These are phyloP conservation scores for Pseudoneurospora amorphoporcata DNA, from an alignment of 495 filamentous ascomycete genomes.

Conservation along the genomic window DNA sequence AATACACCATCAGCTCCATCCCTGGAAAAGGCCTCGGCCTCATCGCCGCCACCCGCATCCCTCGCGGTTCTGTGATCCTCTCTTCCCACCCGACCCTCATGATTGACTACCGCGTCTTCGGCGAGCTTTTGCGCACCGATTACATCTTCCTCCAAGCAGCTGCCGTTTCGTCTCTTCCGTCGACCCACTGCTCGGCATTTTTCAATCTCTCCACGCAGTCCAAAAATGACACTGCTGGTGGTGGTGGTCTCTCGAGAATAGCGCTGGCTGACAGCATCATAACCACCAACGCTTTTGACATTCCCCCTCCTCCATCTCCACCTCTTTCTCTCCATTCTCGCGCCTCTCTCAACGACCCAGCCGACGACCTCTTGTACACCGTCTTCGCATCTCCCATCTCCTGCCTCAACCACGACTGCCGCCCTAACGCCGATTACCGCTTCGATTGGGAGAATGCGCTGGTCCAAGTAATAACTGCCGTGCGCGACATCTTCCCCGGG, in stretches of 20 bases:
- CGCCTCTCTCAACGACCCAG: conserved; percentile 26
- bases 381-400: conserved; percentile 25
- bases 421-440: conserved; percentile 33
- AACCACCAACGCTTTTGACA: conserved; percentile 27
- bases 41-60: conserved; percentile 18
- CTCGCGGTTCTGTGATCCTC: conserved; percentile 22
- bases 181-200: conserved; percentile 12
- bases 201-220: conserved; percentile 22
- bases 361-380: conserved; percentile 15
- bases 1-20: conserved; percentile 20
- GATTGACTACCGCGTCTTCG: conserved; percentile 26
- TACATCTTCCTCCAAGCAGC: conserved; percentile 15
- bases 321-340: conserved; percentile 25
- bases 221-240: neutral
- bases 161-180: conserved; percentile 18
- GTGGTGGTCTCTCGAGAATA: conserved; percentile 1
- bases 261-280: conserved; percentile 15
- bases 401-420: conserved; percentile 36
- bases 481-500: conserved; percentile 22
- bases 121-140: conserved; percentile 14
- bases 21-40: conserved; percentile 28
- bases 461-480: conserved; percentile 27
- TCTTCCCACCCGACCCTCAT: conserved; percentile 25
- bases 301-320: conserved; percentile 19
- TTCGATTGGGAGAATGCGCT: conserved; percentile 23